phyloP scores from a whole-genome alignment of 495 filamentous ascomycete genomes.

The Annulohypoxylon nitens region DNA sequence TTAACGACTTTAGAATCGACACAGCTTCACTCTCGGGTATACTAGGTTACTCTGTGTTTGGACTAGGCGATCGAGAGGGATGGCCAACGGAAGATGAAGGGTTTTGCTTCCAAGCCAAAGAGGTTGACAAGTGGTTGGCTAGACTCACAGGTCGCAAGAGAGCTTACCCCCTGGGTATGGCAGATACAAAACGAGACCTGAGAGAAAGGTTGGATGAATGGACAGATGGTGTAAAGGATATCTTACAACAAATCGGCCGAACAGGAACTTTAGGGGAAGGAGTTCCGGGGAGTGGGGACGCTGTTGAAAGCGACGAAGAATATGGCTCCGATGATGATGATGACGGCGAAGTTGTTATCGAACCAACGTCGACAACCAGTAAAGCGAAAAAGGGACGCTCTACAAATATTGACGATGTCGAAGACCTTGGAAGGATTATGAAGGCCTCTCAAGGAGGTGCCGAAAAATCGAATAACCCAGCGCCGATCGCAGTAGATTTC shows the following conservation, averaged over 20 bases:
- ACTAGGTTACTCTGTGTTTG: slow-evolving; percentile 92
- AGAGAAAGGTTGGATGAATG: slow-evolving; percentile 77
- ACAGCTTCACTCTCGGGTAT: slow-evolving; percentile 82
- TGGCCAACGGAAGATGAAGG: slow-evolving; percentile 93
- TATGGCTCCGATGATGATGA: slow-evolving; percentile 66
- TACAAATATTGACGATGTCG: slow-evolving; percentile 77
- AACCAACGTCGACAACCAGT: slow-evolving; percentile 52
- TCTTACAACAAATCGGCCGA: slow-evolving; percentile 69
- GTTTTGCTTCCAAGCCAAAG: slow-evolving; percentile 89
- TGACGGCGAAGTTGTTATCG: slow-evolving; percentile 69
- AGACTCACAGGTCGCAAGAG: slow-evolving; percentile 83
- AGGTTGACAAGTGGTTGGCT: slow-evolving; percentile 95
- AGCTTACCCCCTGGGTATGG: slow-evolving; percentile 87
- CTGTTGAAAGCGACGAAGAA: slow-evolving; percentile 86
- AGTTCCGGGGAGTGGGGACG: slow-evolving; percentile 82
- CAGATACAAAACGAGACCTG: slow-evolving; percentile 82
- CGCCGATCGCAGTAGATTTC: slow-evolving; percentile 85
- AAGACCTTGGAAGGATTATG: slow-evolving; percentile 81
- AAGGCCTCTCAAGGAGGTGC: slow-evolving; percentile 59
- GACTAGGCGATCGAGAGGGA: slow-evolving; percentile 88
- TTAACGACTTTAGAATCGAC: slow-evolving; percentile 95
- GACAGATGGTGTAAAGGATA: slow-evolving; percentile 78
- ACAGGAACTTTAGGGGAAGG: slow-evolving; percentile 82
- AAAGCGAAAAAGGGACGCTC: slow-evolving; percentile 54
- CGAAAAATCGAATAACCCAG: slow-evolving; percentile 50